phyloP scores from a whole-genome alignment of 2,329 filamentous ascomycete species.

The Aureobasidium sp. region DNA sequence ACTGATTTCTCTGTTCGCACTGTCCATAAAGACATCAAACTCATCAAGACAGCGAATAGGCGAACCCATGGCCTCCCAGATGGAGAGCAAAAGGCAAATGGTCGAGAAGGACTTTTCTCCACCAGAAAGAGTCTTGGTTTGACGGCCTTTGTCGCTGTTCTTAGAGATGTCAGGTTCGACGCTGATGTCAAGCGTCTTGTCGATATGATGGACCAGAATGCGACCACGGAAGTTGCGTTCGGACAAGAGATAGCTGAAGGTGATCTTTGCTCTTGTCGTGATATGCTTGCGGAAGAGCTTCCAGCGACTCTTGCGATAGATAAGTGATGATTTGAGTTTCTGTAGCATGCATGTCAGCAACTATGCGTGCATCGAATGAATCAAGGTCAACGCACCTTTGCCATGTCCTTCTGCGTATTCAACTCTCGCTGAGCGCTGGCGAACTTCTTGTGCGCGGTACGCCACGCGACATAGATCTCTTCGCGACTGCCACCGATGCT shows the following conservation, averaged over 20 bases:
- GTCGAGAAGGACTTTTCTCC: slow-evolving; percentile 98
- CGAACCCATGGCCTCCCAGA: slow-evolving; percentile 98
- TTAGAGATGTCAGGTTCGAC: slow-evolving; percentile 63
- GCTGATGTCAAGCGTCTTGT: slow-evolving; percentile 66
- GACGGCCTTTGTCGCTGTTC: slow-evolving; percentile 60
- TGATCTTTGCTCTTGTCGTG: slow-evolving; percentile 72
- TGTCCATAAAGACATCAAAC: slow-evolving; percentile 99
- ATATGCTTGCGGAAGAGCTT: slow-evolving; percentile 74
- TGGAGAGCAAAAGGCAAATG: slow-evolving; percentile 80
- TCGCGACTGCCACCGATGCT: slow-evolving; percentile 24
- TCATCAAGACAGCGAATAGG: slow-evolving; percentile 92
- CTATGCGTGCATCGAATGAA: not conserved
- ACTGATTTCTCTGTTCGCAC: slow-evolving; percentile 84
- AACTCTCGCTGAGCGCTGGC: slow-evolving; percentile 17
- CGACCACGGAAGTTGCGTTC: slow-evolving; percentile 83
- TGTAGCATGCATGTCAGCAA: slow-evolving; percentile 18
- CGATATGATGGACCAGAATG: slow-evolving; percentile 66
- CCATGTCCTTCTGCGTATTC: slow-evolving; percentile 21
- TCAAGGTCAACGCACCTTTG: slow-evolving; percentile 36
- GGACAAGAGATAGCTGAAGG: slow-evolving; percentile 80
- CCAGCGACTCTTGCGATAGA: slow-evolving; percentile 66
- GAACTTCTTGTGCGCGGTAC: not conserved
- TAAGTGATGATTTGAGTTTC: slow-evolving; percentile 52
- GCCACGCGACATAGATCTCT: slow-evolving; percentile 18
- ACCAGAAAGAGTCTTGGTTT: slow-evolving; percentile 86